Base-by-base conservation (phyloP, 768 basidiomycete species). In the Agaricus blazei region DNA sequence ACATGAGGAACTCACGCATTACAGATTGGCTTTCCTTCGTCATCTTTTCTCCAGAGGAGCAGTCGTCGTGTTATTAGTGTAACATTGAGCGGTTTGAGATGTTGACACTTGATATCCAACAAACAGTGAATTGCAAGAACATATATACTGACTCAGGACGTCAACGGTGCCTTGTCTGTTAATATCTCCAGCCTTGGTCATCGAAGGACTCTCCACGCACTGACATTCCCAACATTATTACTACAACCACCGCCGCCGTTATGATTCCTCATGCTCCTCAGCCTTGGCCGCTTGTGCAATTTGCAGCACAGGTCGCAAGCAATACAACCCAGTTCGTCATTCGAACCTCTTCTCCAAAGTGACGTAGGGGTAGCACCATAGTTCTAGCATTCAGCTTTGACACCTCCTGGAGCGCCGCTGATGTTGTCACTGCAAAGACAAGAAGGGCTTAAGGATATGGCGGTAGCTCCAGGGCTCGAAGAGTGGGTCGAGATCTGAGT, bases 41-140 rank as follows among this genome's bases (percentile, higher is more conserved):
- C 90, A 62, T 93, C 91, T 70, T 93, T 93, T 59, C 90, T 80
- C 90, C 90, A 93, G 80, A 11, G 91, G 91, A 4, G 90, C 92
- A 12, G 90, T 88, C 2, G 88, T 92, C 24, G 91, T 93, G 64
- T 91, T 87, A 73, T 90, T 93, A 64, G 92, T 93, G 71, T 86
- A 90, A 73, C 90, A 93, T 75, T 91, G 89, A 2, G 90, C 90
- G 23, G 54, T 55, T 55, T 55, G 54, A 78, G 76, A 34, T 8
- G 8, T 11, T 34, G n/a, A 31, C 4, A 38, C 53, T 40, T n/a
- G n/a, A 54, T 38, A 54, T 48, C 47, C 46, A 47, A 48, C 48
- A n/a, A n/a, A n/a, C n/a, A n/a, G n/a, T n/a, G n/a, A n/a, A n/a
- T n/a, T n/a, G n/a, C n/a, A n/a, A n/a, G n/a, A 64, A 60, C 60